phyloP scores from a whole-genome alignment of 2,329 filamentous ascomycete genomes.

The Fusarium aywerte region DNA sequence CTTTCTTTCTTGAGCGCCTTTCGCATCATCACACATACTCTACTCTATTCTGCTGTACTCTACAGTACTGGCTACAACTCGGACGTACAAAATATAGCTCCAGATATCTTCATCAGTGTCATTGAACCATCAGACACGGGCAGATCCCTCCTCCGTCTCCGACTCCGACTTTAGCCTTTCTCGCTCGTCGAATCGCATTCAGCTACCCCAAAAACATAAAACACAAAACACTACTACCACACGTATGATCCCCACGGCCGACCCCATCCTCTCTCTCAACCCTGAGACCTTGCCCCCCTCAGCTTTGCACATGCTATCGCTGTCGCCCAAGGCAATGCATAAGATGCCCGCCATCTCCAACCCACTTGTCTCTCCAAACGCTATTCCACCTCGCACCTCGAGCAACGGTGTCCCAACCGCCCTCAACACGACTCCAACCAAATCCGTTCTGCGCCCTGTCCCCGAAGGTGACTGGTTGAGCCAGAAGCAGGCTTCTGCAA shows the following conservation, averaged over 20 bases:
- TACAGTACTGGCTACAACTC: background rate
- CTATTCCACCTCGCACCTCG: constrained; percentile 79
- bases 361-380: constrained; percentile 62
- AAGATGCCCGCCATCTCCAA: constrained; percentile 40
- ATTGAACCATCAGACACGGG: constrained; percentile 1
- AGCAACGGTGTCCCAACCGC: constrained; percentile 51
- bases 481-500: constrained; percentile 49
- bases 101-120: constrained; percentile 20
- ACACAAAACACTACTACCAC: background rate
- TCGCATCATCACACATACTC: background rate
- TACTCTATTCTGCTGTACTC: background rate
- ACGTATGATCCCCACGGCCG: constrained; percentile 42
- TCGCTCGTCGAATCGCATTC: constrained; percentile 17
- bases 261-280: constrained; percentile 34
- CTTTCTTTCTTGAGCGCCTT: background rate
- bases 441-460: constrained; percentile 60
- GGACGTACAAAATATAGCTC: background rate
- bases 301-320: constrained; percentile 40
- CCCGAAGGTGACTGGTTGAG: constrained; percentile 71
- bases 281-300: constrained; percentile 33
- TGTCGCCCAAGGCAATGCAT: constrained; percentile 40
- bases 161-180: background rate
- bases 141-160: constrained; percentile 6
- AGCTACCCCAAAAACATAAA: constrained; percentile 17
- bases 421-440: constrained; percentile 48